phyloP scores from a whole-genome alignment of 2,329 filamentous ascomycete genomes.

The Trichoderma sp. region DNA sequence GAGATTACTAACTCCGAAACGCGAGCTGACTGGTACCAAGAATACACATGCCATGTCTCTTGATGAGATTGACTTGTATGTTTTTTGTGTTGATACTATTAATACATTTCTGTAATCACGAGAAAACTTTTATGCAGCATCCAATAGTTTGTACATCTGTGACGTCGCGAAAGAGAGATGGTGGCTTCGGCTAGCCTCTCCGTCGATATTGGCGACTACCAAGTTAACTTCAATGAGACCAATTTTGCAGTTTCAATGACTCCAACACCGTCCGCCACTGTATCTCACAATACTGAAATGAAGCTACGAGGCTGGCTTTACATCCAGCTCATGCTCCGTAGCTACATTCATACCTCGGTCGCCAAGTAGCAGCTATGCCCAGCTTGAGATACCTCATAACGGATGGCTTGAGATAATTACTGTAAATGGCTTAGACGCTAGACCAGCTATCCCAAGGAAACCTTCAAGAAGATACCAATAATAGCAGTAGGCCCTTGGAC shows the following conservation, averaged over 20 bases:
- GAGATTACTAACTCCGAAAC: constrained; percentile 9
- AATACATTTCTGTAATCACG: not conserved
- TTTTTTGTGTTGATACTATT: not conserved
- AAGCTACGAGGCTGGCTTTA: too few relatives aligned
- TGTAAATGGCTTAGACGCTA: not conserved
- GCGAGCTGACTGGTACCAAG: not conserved
- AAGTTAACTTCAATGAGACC: too few relatives aligned
- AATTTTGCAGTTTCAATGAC: not conserved
- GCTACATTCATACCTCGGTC: too few relatives aligned
- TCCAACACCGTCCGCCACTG: not conserved
- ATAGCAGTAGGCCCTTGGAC: not conserved
- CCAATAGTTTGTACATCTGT: not conserved
- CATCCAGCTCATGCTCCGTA: too few relatives aligned
- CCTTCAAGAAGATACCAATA: not conserved
- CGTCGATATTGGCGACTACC: not conserved
- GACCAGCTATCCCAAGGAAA: not conserved
- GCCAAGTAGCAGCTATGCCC: not conserved
- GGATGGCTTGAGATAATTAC: not conserved
- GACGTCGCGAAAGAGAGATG: not conserved
- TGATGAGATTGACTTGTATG: not conserved
- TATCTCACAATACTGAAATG: too few relatives aligned
- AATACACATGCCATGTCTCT: not conserved
- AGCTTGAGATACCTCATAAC: not conserved
- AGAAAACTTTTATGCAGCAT: not conserved
- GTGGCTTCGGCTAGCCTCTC: not conserved